Percentiles rank a stretch among this genome's conserved stretches.
Evolutionary conservation across 345 rosid species (phyloP).

Genomic region (Heritiera littoralis): DNA sequence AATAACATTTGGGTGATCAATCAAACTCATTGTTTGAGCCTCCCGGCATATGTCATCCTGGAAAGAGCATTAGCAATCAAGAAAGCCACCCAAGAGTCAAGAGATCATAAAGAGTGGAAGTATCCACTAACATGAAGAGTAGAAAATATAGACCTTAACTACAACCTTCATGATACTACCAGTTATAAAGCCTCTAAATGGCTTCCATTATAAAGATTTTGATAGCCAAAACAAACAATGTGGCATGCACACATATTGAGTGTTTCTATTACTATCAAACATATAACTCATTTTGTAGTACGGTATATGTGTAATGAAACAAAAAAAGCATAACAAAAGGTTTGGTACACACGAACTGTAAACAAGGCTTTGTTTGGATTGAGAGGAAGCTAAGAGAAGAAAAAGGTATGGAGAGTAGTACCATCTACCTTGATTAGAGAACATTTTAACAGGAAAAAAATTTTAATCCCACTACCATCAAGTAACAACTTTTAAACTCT

Average conservation of each 20-base stretch:
- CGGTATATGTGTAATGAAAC: not conserved
- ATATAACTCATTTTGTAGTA: not conserved
- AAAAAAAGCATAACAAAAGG: not conserved
- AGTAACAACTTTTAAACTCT: not conserved
- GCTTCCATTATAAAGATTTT: not conserved
- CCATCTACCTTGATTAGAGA: not conserved
- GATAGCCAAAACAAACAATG: not conserved
- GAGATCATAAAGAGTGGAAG: not conserved
- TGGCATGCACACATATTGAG: not conserved
- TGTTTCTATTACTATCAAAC: not conserved
- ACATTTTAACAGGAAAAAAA: not conserved
- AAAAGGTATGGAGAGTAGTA: constrained; percentile 5
- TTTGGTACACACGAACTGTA: not conserved
- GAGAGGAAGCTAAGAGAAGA: not conserved
- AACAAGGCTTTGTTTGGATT: not conserved
- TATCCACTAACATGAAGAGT: not conserved
- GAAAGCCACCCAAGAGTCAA: constrained; percentile 1
- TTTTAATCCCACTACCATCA: not conserved
- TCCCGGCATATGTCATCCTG: constrained; percentile 96
- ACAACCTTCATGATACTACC: not conserved
- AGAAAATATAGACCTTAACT: not conserved
- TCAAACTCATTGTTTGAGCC: constrained; percentile 96
- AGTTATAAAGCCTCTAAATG: not conserved
- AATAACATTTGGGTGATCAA: constrained; percentile 94
- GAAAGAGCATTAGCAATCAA: constrained; percentile 21